Evolutionary conservation across 768 basidiomycete species (phyloP).

Genomic region (Trametes punicea): DNA sequence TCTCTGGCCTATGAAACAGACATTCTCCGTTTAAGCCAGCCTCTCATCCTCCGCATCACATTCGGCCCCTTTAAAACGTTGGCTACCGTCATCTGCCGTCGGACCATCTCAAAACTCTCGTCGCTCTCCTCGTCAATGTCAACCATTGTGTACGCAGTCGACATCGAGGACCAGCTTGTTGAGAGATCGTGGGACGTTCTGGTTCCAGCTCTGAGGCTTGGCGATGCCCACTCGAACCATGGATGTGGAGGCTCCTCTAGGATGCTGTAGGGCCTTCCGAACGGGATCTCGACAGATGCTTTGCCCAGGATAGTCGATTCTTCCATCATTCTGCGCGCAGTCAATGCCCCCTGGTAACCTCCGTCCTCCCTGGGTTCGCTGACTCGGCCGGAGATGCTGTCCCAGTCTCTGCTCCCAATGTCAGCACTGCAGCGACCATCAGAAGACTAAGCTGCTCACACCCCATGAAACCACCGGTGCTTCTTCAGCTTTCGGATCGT

Average conservation of each 20-base stretch:
- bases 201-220: neutral
- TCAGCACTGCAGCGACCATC: neutral
- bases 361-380: no score
- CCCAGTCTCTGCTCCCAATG: neutral
- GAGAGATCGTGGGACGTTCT: neutral
- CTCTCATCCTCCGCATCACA: slow-evolving; percentile 12
- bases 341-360: no score
- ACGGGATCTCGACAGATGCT: neutral
- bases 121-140: slow-evolving; percentile 5
- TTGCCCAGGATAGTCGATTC: no score
- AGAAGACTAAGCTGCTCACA: neutral
- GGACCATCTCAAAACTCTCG: neutral
- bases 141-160: slow-evolving; percentile 3
- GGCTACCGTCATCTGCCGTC: neutral
- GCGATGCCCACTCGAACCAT: slow-evolving; percentile 19
- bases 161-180: neutral
- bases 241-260: slow-evolving; percentile 3
- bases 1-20: neutral
- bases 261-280: slow-evolving; percentile 1
- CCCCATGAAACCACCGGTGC: slow-evolving; percentile 14
- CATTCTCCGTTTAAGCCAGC: slow-evolving; percentile 15
- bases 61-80: neutral
- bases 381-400: neutral
- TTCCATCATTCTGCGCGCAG: no score
- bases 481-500: slow-evolving; percentile 15